Evolutionary conservation across 1,139 yeast species (phyloP), one percentile per base, ranked within the genome.

Genomic region (Hyphopichia khmerensis): DNA sequence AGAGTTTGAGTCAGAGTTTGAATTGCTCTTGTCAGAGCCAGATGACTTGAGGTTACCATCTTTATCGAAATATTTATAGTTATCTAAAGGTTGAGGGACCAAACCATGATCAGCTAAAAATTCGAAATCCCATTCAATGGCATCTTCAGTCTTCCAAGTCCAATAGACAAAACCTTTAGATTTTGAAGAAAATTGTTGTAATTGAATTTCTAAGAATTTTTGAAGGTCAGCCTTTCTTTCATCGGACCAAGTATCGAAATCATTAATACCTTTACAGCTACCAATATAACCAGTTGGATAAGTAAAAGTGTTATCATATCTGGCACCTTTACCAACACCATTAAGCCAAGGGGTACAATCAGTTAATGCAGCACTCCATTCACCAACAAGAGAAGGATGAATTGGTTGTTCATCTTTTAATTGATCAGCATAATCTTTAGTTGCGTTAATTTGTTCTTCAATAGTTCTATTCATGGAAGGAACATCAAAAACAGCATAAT

Each of bases 51-150:
- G 60, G 43, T 68, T 74, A 1, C 67, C 64, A 6, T 75, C 75
- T 45, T 68, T 63, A n/a, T 46, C 48, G 34, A 69, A 68, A 47
- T 69, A 77, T 40, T 62, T 60, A 52, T 77, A 68, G 45, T 71
- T 67, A 43, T 61, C 50, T 39, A 84, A 71, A 2, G 89, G 89
- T 45, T 72, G 79, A 1, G 90, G 90, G 62, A 84, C 77, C 43
- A 84, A 17, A 4, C 26, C 43, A 17, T 37, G 26, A 14, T 40
- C 36, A 19, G 37, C 44, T 10, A 48, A 42, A 10, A 33, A 19
- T 36, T 43, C 40, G 41, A 53, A 55, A 48, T 57, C 63, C 64
- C 64, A 60, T 37, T 51, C 52, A 36, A 53, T 43, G 2, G 63
- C 45, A n/a, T 39, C 41, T 43, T 60, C 65, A 1, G 64, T 59